phyloP scores from a whole-genome alignment of 805 yeast genomes.

The Schwanniomyces polymorphus region DNA sequence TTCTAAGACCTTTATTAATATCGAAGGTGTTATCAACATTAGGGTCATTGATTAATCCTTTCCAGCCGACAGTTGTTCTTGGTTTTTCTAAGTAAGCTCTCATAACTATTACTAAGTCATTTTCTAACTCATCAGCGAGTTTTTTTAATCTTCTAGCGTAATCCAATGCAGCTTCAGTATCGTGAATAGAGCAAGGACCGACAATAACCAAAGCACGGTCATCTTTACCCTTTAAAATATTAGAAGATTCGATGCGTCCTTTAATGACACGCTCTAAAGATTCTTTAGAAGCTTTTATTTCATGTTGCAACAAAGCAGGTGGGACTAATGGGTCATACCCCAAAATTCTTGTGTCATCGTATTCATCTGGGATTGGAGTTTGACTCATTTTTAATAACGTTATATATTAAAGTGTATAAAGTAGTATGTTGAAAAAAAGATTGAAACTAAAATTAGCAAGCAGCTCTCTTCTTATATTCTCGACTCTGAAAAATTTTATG shows the following conservation, averaged over 20 bases:
- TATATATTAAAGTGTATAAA: background rate
- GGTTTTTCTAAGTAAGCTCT: slow-evolving; percentile 98
- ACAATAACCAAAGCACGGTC: slow-evolving; percentile 87
- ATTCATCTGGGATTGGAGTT: slow-evolving; percentile 64
- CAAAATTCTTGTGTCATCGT: slow-evolving; percentile 71
- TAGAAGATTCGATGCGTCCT: slow-evolving; percentile 79
- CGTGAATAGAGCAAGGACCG: slow-evolving; percentile 98
- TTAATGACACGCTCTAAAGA: slow-evolving; percentile 63
- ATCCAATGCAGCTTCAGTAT: slow-evolving; percentile 83
- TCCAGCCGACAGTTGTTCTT: slow-evolving; percentile 99
- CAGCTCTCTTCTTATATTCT: background rate
- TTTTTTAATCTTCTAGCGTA: slow-evolving; percentile 72
- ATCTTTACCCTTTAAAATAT: slow-evolving; percentile 69
- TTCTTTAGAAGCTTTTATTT: slow-evolving; percentile 63
- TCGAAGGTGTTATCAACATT: slow-evolving; percentile 89
- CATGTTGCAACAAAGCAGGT: slow-evolving; percentile 87
- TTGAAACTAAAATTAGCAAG: background rate
- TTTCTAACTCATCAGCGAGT: slow-evolving; percentile 67
- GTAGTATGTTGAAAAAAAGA: background rate
- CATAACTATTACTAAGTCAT: slow-evolving; percentile 85
- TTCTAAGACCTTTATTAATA: slow-evolving; percentile 90
- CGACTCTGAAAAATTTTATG: background rate
- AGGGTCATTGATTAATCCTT: slow-evolving; percentile 96
- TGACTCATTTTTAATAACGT: slow-evolving; percentile 22
- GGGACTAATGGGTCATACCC: slow-evolving; percentile 95